Base-by-base conservation (phyloP, 139 green algal genomes). In the Marvania coccoides region DNA sequence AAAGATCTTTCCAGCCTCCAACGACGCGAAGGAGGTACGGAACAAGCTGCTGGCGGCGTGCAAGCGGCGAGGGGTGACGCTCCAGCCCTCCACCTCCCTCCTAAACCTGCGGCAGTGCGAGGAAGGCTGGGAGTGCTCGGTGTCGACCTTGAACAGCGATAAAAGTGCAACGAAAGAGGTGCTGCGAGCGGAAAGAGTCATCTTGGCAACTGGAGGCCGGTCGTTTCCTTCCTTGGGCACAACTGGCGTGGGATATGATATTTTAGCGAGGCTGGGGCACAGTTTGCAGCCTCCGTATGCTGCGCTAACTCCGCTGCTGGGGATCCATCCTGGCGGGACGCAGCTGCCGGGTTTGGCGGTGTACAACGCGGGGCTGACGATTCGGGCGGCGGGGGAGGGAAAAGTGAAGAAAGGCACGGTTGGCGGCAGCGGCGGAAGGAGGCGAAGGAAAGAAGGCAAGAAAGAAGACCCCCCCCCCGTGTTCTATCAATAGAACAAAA, bases 141-240 rank as follows among this genome's bases (percentile, higher is more conserved):
- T 28, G 36, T 23, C 9, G 12, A 12, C 36, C 9, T 59, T 59
- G n/a, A n/a, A n/a, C n/a, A n/a, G n/a, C n/a, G n/a, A n/a, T n/a
- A n/a, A n/a, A n/a, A n/a, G n/a, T n/a, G n/a, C n/a, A n/a, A n/a
- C 12, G 5, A 5, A 66, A 13, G 14, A 48, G 12, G 38, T 29
- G 37, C n/a, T 81, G 33, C 23, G n/a, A 5, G 29, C 54, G 2
- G 24, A 40, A 6, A 39, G 39, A 30, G 46, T 86, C 10, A 77
- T 95, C 8, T 10, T 93, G 8, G 83, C 86, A 28, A 88, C 81
- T 1, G 91, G 91, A 0, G 91, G 91, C 14, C 54, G 86, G 13
- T 87, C 71, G 13, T 96, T 92, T 69, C 90, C 91, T 14, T 74
- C 72, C 14, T 80, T 96, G 23, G 91, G 91, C 10, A 95, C 90